These are phyloP conservation scores for Pyrenophora graminea DNA, from an alignment of 2,329 filamentous ascomycete species.

Conservation along the genomic window DNA sequence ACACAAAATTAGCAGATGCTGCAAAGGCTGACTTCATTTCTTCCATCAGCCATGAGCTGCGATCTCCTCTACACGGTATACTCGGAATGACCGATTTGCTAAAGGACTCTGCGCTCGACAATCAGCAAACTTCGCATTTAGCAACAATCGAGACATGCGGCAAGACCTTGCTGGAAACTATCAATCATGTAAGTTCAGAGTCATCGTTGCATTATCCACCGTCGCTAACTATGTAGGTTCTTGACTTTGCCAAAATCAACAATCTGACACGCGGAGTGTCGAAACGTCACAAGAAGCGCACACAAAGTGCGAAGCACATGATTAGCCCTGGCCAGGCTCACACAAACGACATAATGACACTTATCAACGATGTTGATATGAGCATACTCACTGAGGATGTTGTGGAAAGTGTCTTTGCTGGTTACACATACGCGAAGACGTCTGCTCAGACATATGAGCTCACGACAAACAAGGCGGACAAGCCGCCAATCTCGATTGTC, in stretches of 20 bases:
- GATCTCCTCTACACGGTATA: conserved; percentile 62
- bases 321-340: conserved; percentile 38
- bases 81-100: conserved; percentile 51
- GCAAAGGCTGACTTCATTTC: conserved; percentile 64
- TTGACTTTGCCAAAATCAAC: conserved; percentile 50
- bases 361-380: conserved; percentile 44
- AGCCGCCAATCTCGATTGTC: conserved; percentile 36
- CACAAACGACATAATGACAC: conserved; percentile 42
- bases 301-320: conserved; percentile 35
- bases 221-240: conserved; percentile 32
- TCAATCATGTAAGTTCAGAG: conserved; percentile 42
- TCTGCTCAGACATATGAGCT: conserved; percentile 34
- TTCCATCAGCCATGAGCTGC: conserved; percentile 65
- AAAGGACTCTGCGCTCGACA: conserved; percentile 38
- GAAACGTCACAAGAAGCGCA: conserved; percentile 37
- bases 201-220: not conserved
- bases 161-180: conserved; percentile 48
- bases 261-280: conserved; percentile 39
- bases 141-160: conserved; percentile 47
- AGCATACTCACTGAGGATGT: conserved; percentile 44
- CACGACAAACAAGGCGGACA: conserved; percentile 17
- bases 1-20: conserved; percentile 44
- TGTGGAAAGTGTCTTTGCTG: conserved; percentile 45
- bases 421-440: conserved; percentile 41
- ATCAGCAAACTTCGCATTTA: conserved; percentile 49